These are phyloP conservation scores for Phialophora macrospora DNA, from an alignment of 2,329 filamentous ascomycete genomes.

Conservation along the genomic window DNA sequence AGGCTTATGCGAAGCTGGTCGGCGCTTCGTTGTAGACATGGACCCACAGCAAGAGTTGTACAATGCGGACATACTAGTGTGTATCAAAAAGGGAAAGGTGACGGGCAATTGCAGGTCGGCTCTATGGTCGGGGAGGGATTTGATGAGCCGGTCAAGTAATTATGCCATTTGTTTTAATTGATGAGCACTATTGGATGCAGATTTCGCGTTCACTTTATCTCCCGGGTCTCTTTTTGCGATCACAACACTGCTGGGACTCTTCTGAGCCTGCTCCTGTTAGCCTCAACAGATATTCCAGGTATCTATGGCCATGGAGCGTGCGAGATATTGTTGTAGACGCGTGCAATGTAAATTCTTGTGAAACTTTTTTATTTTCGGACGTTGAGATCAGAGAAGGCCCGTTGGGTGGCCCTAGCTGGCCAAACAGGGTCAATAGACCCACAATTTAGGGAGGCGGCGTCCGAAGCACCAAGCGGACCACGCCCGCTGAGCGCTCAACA, in stretches of 20 bases:
- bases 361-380: slow-evolving; percentile 24
- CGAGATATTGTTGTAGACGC: slow-evolving; percentile 7
- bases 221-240: neutral
- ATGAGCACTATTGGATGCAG: slow-evolving; percentile 25
- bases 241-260: neutral
- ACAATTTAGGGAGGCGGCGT: slow-evolving; percentile 18
- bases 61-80: slow-evolving; percentile 29
- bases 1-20: slow-evolving; percentile 92
- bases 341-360: slow-evolving; percentile 5
- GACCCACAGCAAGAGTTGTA: slow-evolving; percentile 26
- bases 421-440: slow-evolving; percentile 10
- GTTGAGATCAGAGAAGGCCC: slow-evolving; percentile 21
- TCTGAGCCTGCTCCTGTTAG: neutral
- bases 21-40: slow-evolving; percentile 80
- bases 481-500: slow-evolving; percentile 18
- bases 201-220: neutral
- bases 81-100: slow-evolving; percentile 24
- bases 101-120: slow-evolving; percentile 18
- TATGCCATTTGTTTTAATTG: slow-evolving; percentile 27
- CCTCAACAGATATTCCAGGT: neutral
- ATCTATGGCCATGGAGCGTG: neutral
- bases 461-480: slow-evolving; percentile 12
- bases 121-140: slow-evolving; percentile 19
- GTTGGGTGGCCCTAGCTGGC: slow-evolving; percentile 22
- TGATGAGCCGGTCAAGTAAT: slow-evolving; percentile 13